Evolutionary conservation across 768 basidiomycete species (phyloP).

Genomic region (Tubosaeta brunneosetosa): DNA sequence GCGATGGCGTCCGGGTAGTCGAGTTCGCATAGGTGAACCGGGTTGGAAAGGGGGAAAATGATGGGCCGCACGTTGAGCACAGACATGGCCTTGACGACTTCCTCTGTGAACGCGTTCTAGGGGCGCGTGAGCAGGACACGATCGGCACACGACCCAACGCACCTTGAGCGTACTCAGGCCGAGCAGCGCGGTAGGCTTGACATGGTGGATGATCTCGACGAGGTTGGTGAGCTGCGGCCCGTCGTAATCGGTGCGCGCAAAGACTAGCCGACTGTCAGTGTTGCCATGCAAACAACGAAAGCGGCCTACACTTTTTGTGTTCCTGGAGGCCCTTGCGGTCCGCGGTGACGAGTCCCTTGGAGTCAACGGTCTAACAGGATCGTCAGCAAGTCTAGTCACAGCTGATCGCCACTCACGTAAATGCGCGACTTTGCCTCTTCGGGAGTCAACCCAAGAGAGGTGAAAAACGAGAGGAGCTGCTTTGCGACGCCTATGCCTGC

Average conservation of each 20-base stretch:
- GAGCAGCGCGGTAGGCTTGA: constrained; percentile 73
- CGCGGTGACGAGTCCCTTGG: constrained; percentile 70
- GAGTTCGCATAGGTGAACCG: constrained; percentile 55
- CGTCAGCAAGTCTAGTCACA: neutral
- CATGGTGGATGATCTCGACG: constrained; percentile 62
- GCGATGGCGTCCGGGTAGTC: constrained; percentile 57
- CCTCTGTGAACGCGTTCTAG: constrained; percentile 56
- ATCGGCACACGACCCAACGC: neutral
- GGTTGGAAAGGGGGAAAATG: constrained; percentile 80
- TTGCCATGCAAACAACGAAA: neutral
- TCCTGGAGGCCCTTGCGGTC: constrained; percentile 63
- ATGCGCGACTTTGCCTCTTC: constrained; percentile 65
- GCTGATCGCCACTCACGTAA: constrained; percentile 42
- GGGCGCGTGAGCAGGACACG: neutral
- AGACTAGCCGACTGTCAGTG: constrained; percentile 38
- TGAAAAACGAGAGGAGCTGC: constrained; percentile 46
- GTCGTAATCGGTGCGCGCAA: constrained; percentile 66
- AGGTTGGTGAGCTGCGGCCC: constrained; percentile 59
- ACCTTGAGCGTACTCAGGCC: constrained; percentile 60
- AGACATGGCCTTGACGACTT: constrained; percentile 60
- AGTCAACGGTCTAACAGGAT: constrained; percentile 58
- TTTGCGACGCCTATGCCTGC: constrained; percentile 53
- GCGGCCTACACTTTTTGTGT: constrained; percentile 63
- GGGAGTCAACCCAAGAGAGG: constrained; percentile 51
- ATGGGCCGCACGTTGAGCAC: constrained; percentile 65